These are phyloP conservation scores for Vitis amurensis DNA, from an alignment of 164 flowering plant species.

Conservation along the genomic window DNA sequence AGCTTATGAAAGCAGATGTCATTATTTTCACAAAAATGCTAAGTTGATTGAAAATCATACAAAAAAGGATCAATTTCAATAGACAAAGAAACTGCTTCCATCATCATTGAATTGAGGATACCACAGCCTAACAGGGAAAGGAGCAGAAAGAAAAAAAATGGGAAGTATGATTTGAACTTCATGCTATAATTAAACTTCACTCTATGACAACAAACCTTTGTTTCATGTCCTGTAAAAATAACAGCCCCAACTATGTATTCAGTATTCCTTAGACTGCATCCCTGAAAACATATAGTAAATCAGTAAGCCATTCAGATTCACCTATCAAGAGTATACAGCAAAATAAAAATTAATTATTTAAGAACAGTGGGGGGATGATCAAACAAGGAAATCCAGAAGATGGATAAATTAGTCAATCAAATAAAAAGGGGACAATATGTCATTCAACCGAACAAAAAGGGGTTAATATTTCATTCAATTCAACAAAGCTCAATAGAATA, in stretches of 20 bases:
- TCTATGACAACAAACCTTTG: constrained; percentile 60
- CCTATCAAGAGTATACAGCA: not conserved
- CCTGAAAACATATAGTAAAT: constrained; percentile 41
- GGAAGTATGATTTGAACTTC: not conserved
- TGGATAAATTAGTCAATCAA: not conserved
- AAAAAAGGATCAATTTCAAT: not conserved
- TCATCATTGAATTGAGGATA: not conserved
- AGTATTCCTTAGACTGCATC: constrained; percentile 96
- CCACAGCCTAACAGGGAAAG: not conserved
- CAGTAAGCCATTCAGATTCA: not conserved
- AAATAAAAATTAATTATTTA: not conserved
- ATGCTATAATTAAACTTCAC: not conserved
- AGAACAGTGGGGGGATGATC: not conserved
- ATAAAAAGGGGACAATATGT: not conserved
- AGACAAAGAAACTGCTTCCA: not conserved
- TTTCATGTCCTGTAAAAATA: constrained; percentile 92
- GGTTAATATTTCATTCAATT: not conserved
- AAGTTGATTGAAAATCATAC: too few species aligned
- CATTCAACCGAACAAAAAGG: not conserved
- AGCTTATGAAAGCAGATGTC: too few species aligned
- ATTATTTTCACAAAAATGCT: too few species aligned
- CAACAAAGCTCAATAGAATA: not conserved
- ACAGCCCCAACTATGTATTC: constrained; percentile 85
- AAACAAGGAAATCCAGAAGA: not conserved
- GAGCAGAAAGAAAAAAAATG: not conserved